Conservation (phyloP, 768 basidiomycete genomes). For the Ephemerocybe angulata region DNA sequence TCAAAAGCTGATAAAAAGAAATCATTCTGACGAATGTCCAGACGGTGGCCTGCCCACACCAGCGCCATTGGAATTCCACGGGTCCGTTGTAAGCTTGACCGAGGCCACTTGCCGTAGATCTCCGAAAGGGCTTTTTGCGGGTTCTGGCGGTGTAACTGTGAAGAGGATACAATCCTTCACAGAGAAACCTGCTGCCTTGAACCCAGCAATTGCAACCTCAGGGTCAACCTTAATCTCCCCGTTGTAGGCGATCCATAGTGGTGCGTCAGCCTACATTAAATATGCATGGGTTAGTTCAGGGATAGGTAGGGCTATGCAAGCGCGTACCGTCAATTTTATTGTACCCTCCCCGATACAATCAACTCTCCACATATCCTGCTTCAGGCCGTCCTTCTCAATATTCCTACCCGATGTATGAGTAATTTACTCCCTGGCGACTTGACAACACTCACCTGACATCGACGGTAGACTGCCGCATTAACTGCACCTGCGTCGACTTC, state of each 20-base stretch:
- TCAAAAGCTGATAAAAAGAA: too few relatives aligned
- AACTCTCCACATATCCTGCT: slow-evolving; percentile 68
- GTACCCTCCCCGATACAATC: slow-evolving; percentile 62
- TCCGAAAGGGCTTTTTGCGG: neutral
- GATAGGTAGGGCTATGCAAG: neutral
- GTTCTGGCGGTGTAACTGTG: slow-evolving; percentile 1
- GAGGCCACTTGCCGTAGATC: neutral
- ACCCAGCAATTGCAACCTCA: slow-evolving; percentile 52
- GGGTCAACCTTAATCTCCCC: slow-evolving; percentile 58
- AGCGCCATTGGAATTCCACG: neutral
- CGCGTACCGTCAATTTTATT: slow-evolving; percentile 54
- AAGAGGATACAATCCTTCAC: slow-evolving; percentile 45
- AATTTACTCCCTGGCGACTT: neutral
- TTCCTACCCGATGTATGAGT: slow-evolving; percentile 33
- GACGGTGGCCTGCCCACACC: neutral
- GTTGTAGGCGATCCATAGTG: slow-evolving; percentile 57
- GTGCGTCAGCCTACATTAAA: slow-evolving; percentile 46
- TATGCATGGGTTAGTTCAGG: neutral
- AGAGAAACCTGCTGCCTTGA: slow-evolving; percentile 60
- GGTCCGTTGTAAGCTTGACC: neutral
- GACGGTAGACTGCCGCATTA: slow-evolving; percentile 65
- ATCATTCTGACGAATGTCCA: neutral
- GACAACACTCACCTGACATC: slow-evolving; percentile 48
- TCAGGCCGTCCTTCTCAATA: slow-evolving; percentile 44
- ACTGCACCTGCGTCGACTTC: slow-evolving; percentile 49